Conservation (phyloP, 1,284 basidiomycete species). For the Marasmius oreades region DNA sequence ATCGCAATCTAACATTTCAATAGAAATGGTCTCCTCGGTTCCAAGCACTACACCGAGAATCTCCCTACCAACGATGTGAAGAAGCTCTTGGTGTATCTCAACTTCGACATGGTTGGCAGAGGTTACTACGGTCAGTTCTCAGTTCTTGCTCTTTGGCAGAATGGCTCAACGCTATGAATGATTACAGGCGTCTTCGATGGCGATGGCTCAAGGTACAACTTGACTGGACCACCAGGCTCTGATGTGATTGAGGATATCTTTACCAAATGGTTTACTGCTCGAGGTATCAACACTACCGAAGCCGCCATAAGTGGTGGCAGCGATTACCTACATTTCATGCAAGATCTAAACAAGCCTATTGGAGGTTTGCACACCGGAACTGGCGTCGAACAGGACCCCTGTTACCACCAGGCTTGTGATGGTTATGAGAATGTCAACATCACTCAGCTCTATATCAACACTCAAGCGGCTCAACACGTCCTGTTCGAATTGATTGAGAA, state of each 20-base stretch:
- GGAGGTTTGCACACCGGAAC: conserved; percentile 8
- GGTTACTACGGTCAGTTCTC: conserved; percentile 2
- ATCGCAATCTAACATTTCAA: neutral
- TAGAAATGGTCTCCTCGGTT: conserved; percentile 23
- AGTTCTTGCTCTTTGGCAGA: neutral
- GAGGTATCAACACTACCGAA: neutral
- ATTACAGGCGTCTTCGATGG: conserved; percentile 11
- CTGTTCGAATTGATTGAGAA: conserved; percentile 1
- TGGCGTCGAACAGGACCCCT: conserved; percentile 20
- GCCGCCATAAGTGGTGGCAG: conserved; percentile 4
- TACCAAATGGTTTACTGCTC: conserved; percentile 1
- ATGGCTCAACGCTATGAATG: neutral
- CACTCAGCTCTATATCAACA: conserved; percentile 12
- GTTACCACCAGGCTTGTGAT: conserved; percentile 26
- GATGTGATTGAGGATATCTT: conserved; percentile 9
- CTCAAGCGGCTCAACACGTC: conserved; percentile 3
- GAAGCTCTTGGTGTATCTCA: conserved; percentile 8
- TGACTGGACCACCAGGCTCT: conserved; percentile 5
- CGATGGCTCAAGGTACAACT: conserved; percentile 6
- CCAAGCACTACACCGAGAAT: conserved; percentile 21
- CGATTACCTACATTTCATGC: conserved; percentile 8
- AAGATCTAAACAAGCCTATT: conserved; percentile 11
- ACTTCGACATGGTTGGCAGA: conserved; percentile 11
- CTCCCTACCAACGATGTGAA: conserved; percentile 5
- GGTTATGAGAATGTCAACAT: conserved; percentile 20